Evolutionary conservation across 805 yeast genomes (phyloP), one percentile per base, ranked within the genome.

Genomic region (Pichia cephalocereana): DNA sequence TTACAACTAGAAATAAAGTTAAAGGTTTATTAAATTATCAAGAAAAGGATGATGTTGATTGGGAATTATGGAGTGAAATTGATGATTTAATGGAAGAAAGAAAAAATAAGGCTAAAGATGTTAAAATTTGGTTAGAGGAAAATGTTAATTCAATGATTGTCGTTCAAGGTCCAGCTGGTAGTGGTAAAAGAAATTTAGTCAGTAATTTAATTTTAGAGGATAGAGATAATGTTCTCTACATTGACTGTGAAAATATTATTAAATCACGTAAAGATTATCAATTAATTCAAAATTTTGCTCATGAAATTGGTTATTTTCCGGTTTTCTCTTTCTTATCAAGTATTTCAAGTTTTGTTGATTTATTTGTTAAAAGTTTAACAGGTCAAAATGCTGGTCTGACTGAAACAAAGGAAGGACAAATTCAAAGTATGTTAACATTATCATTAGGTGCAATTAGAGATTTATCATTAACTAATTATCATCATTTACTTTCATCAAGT

Each of bases 301-400:
- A 68, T 27, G 87, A 86, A 62, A 59, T 89, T 27, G 99, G 99
- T 0, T 93, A 93, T 64, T 87, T 78, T 70, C 99, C 99, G 0
- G 82, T 87, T 7, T 93, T 93, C 63, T 86, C 96, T 23, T 91
- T 97, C 96, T 68, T 90, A 51, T 87, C 87, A 62, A 77, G 84
- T 2, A 68, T 90, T 12, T 79, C 96, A 0, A 78, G 80, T 49
- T 81, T 89, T 50, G 68, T 87, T 43, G 99, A 93, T 66, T 71
- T 93, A 57, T 87, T 82, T 47, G 84, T 86, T 18, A 96, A 88
- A 61, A 91, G 97, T 49, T 63, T 91, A 40, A 88, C 96, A 0
- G 99, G 98, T 1, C 97, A 89, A 62, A 90, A 89, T 60, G 84
- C 95, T 4, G 96, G 96, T 1, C 70, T 90, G 43, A 79, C 90